These are phyloP conservation scores for Pogostemon cablin DNA, from an alignment of 257 asterid species.

Conservation along the genomic window DNA sequence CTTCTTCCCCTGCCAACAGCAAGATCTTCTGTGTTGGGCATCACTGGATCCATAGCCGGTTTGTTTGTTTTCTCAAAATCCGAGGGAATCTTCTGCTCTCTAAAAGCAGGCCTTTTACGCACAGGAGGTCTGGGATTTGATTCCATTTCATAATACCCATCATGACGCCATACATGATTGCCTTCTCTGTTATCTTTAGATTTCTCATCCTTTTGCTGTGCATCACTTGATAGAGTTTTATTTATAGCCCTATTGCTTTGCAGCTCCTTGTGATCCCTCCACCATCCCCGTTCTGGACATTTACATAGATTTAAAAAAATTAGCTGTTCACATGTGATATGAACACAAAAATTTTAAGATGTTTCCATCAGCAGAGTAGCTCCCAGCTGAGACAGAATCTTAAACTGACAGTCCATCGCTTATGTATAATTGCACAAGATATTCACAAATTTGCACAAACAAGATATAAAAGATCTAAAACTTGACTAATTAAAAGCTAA, in stretches of 20 bases:
- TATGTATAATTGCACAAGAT: background rate
- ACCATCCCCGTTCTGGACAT: conserved; percentile 72
- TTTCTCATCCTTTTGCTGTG: conserved; percentile 49
- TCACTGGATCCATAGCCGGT: conserved; percentile 39
- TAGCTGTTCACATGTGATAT: conserved; percentile 14
- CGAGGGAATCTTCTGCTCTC: conserved; percentile 66
- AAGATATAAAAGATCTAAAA: background rate
- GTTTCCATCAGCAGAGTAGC: background rate
- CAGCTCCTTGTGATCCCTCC: conserved; percentile 63
- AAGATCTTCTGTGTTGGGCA: conserved; percentile 41
- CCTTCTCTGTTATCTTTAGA: conserved; percentile 48
- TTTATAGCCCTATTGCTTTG: conserved; percentile 36
- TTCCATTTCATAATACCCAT: conserved; percentile 66
- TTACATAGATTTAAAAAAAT: conserved; percentile 10
- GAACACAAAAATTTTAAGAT: background rate
- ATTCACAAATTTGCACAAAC: background rate
- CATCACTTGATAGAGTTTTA: conserved; percentile 41
- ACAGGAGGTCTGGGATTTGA: conserved; percentile 55
- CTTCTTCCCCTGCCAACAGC: conserved; percentile 45
- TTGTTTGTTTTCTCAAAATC: conserved; percentile 51
- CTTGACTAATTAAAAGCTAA: background rate
- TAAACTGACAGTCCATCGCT: background rate
- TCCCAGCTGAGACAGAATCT: conserved; percentile 7
- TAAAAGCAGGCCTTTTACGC: conserved; percentile 73
- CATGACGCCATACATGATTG: conserved; percentile 65